A percentile compares a stretch with the other conserved stretches of the same genome.
These are phyloP conservation scores for Amanita polypyramis DNA, from an alignment of 768 basidiomycete genomes.

Conservation along the genomic window DNA sequence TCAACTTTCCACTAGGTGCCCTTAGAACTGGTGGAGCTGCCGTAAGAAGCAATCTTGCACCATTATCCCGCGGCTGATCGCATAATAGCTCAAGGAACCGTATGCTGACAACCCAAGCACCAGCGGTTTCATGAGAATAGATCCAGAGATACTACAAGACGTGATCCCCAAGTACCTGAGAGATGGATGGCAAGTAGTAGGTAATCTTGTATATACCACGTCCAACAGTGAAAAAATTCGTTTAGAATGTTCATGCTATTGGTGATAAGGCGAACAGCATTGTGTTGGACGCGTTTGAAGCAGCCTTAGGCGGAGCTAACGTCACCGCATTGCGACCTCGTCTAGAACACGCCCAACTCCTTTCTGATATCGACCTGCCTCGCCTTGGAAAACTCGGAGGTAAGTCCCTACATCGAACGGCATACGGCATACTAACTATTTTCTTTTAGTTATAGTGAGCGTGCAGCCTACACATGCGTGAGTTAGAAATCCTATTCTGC, in stretches of 20 bases:
- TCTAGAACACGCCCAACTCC: conserved; percentile 87
- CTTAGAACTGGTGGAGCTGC: conserved; percentile 87
- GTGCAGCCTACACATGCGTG: conserved; percentile 86
- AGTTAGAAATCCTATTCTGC: conserved; percentile 18
- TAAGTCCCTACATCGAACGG: conserved; percentile 20
- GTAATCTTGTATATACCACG: conserved; percentile 16
- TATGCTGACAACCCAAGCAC: conserved; percentile 73
- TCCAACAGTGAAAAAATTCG: neutral
- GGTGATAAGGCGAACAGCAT: conserved; percentile 83
- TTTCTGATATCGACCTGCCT: conserved; percentile 64
- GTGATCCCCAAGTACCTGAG: conserved; percentile 61
- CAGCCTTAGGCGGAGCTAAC: conserved; percentile 46
- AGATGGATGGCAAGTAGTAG: conserved; percentile 87
- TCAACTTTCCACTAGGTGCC: conserved; percentile 44
- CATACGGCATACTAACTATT: neutral
- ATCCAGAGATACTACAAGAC: conserved; percentile 47
- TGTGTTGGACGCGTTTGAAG: conserved; percentile 77
- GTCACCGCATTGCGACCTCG: conserved; percentile 63
- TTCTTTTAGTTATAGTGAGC: conserved; percentile 69
- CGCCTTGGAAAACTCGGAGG: conserved; percentile 75
- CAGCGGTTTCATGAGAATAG: conserved; percentile 68
- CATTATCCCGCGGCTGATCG: neutral
- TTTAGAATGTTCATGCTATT: conserved; percentile 78
- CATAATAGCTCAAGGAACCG: conserved; percentile 58
- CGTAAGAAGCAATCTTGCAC: conserved; percentile 25